Conservation (phyloP, 768 basidiomycete genomes). For the Cyclocybe aegerita region DNA sequence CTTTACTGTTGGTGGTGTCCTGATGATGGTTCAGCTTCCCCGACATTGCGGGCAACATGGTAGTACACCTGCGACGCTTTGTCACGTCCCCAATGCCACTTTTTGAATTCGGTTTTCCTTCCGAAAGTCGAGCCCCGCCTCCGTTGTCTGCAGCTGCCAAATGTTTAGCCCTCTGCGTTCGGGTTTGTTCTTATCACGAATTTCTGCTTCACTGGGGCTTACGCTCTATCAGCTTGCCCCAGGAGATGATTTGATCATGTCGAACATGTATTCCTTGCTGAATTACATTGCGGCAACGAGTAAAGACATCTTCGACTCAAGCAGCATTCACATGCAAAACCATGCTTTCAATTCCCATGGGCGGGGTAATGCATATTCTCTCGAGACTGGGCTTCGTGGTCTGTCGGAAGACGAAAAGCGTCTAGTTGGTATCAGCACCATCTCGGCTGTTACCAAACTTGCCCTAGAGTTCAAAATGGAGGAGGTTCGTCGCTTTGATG, state of each 20-base stretch:
- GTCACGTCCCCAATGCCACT: constrained; percentile 85
- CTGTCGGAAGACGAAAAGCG: constrained; percentile 83
- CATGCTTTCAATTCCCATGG: constrained; percentile 44
- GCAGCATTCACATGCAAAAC: constrained; percentile 39
- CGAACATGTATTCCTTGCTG: constrained; percentile 94
- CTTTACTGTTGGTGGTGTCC: neutral
- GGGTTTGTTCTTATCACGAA: constrained; percentile 42
- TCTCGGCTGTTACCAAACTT: constrained; percentile 85
- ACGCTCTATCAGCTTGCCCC: constrained; percentile 62
- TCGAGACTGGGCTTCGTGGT: constrained; percentile 63
- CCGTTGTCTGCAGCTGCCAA: constrained; percentile 85
- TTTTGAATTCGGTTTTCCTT: constrained; percentile 83
- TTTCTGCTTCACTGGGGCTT: constrained; percentile 2
- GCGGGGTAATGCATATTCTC: constrained; percentile 50
- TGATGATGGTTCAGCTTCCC: constrained; percentile 59
- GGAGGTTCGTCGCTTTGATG: constrained; percentile 49
- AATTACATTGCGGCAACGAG: constrained; percentile 88
- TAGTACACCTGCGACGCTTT: constrained; percentile 80
- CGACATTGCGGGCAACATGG: constrained; percentile 71
- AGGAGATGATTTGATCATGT: constrained; percentile 88
- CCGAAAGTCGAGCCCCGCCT: constrained; percentile 71
- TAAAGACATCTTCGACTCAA: constrained; percentile 67
- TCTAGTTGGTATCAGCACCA: constrained; percentile 85
- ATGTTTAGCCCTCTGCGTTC: constrained; percentile 87
- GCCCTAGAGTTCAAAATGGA: constrained; percentile 85